Conservation (phyloP, 306 rosid genomes). For the Casuarina cunninghamiana region DNA sequence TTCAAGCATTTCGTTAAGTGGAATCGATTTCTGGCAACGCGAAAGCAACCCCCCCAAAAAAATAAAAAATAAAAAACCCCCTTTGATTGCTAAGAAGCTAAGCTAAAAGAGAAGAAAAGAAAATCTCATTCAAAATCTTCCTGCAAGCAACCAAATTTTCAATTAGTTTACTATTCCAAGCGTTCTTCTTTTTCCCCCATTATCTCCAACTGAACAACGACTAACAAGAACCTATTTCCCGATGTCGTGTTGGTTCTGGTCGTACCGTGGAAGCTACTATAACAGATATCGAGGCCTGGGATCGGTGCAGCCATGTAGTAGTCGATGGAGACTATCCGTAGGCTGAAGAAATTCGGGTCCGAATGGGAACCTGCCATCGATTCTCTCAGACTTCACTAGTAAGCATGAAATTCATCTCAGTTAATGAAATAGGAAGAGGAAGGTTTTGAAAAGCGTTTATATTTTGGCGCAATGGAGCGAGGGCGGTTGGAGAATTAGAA, state of each 20-base stretch:
- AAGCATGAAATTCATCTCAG: neutral
- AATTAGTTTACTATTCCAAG: neutral
- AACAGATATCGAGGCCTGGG: constrained; percentile 58
- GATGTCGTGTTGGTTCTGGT: constrained; percentile 8
- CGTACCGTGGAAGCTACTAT: constrained; percentile 88
- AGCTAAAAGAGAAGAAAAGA: neutral
- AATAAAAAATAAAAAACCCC: neutral
- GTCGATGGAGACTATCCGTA: constrained; percentile 80
- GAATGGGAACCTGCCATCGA: neutral
- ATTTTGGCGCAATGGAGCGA: neutral
- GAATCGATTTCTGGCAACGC: neutral
- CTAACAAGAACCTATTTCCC: neutral
- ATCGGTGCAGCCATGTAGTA: constrained; percentile 79
- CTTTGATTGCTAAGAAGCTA: neutral
- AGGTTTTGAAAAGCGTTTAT: neutral
- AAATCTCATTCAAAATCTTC: neutral
- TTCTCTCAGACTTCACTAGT: neutral
- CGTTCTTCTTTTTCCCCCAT: neutral
- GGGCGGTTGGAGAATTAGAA: neutral
- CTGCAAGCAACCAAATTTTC: neutral
- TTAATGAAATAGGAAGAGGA: neutral
- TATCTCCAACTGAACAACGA: neutral
- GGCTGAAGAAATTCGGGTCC: constrained; percentile 39
- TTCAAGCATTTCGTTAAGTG: neutral
- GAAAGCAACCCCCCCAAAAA: neutral